phyloP scores from a whole-genome alignment of 345 rosid species.

The Citrus trifoliata region DNA sequence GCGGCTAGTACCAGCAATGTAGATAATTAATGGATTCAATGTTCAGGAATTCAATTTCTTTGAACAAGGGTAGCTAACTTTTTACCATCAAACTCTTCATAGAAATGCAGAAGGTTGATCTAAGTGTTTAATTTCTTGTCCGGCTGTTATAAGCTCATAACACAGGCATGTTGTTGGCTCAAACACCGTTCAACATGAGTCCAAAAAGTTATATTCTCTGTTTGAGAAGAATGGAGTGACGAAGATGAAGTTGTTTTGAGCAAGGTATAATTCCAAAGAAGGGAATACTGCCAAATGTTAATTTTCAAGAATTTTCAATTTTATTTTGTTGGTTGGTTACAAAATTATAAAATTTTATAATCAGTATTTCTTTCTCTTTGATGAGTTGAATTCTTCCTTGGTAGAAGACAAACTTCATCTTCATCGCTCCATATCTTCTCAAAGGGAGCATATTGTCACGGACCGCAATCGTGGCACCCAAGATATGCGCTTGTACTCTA shows the following conservation, averaged over 20 bases:
- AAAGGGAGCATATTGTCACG: too few relatives aligned
- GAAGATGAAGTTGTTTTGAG: too few relatives aligned
- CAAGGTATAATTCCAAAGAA: too few relatives aligned
- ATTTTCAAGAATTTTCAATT: too few relatives aligned
- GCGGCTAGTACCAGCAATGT: constrained; percentile 78
- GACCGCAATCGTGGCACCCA: too few relatives aligned
- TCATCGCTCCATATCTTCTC: background rate
- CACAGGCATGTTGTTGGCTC: constrained; percentile 23
- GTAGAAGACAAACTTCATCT: background rate
- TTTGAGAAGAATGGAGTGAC: too few relatives aligned
- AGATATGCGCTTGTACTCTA: too few relatives aligned
- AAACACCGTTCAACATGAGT: too few relatives aligned
- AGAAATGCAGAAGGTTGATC: constrained; percentile 6
- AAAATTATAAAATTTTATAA: too few relatives aligned
- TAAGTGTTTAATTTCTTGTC: constrained; percentile 1
- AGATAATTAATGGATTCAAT: constrained; percentile 74
- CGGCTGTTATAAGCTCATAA: constrained; percentile 89
- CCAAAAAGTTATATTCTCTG: too few relatives aligned
- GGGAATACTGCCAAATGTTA: too few relatives aligned
- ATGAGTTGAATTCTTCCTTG: background rate
- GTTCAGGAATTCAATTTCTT: constrained; percentile 79
- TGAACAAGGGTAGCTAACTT: constrained; percentile 62
- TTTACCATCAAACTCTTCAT: constrained; percentile 1
- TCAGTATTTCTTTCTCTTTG: background rate
- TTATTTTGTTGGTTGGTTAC: background rate